Evolutionary conservation across 495 filamentous ascomycete genomes (phyloP), one percentile per base, ranked within the genome.

Genomic region (Zalerion maritima): DNA sequence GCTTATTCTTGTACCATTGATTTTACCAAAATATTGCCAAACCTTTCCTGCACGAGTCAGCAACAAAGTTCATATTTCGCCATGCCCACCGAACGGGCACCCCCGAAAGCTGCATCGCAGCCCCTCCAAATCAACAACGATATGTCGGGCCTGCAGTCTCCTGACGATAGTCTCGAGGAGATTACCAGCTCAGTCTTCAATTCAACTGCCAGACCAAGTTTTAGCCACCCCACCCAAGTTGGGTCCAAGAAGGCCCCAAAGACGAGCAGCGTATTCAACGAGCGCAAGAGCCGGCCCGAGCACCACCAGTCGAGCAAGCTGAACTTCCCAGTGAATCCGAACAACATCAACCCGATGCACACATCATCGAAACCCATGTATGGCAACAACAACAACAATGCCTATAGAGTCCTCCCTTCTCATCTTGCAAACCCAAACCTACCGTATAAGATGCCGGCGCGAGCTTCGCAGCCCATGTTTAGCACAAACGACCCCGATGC

Each of bases 261-360:
- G 34, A 47, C 32, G 31, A 43, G 55, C 23, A 53, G 55, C 34
- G 37, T 60, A 22, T 65, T 65, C 39, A 48, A 55, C 20, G 47
- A 55, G 31, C 52, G 56, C 10, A 62, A 49, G 34, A 55, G 32
- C 22, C 55, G 57, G 3, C 60, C 58, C 7, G 61, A 65, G 40
- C 54, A 58, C 23, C 61, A 66, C 34, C 49, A n/a, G n/a, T n/a
- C n/a, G n/a, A n/a, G n/a, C n/a, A n/a, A n/a, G n/a, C n/a, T n/a
- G n/a, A n/a, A n/a, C n/a, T n/a, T n/a, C n/a, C n/a, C n/a, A n/a
- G 21, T 8, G 21, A 12, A 8, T 8, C 8, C 21, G 21, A 8
- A 12, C 21, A 8, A 8, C 21, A 12, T 23, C 21, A 23, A 8
- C 21, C 21, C 8, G 8, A 23, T 12, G 11, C 11, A 23, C 21